Conservation (phyloP, 257 asterid genomes). For the Scutellaria minor region DNA sequence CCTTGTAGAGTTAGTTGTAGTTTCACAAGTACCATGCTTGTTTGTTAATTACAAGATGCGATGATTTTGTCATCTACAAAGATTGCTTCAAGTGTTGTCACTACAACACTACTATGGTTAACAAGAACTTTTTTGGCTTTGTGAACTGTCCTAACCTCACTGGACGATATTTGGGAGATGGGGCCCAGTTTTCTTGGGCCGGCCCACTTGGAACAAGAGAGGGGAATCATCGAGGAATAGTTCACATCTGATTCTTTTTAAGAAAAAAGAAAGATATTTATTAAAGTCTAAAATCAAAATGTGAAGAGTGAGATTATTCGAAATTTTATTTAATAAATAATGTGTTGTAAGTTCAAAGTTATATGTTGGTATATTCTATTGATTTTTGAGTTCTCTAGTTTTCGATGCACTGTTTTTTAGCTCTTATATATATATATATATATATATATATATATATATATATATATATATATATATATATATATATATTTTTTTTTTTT, state of each 20-base stretch:
- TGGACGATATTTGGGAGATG: slow-evolving; percentile 31
- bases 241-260: slow-evolving; percentile 12
- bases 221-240: slow-evolving; percentile 22
- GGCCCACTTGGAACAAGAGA: slow-evolving; percentile 54
- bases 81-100: background rate
- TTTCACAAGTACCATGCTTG: slow-evolving; percentile 6
- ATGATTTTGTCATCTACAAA: slow-evolving; percentile 33
- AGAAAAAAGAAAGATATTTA: too few species aligned
- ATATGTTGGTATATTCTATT: too few species aligned
- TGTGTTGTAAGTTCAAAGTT: too few species aligned
- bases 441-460: too few species aligned
- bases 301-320: background rate
- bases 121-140: slow-evolving; percentile 16
- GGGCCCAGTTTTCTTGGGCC: slow-evolving; percentile 57
- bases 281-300: too few species aligned
- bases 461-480: too few species aligned
- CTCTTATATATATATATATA: too few species aligned
- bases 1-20: background rate
- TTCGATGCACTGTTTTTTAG: too few species aligned
- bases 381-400: too few species aligned
- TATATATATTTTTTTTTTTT: too few species aligned
- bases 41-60: slow-evolving; percentile 31
- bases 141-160: background rate
- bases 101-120: background rate
- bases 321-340: background rate